Base-by-base conservation (phyloP, 2,329 filamentous ascomycete genomes). In the Sphaerulina vaccinii region DNA sequence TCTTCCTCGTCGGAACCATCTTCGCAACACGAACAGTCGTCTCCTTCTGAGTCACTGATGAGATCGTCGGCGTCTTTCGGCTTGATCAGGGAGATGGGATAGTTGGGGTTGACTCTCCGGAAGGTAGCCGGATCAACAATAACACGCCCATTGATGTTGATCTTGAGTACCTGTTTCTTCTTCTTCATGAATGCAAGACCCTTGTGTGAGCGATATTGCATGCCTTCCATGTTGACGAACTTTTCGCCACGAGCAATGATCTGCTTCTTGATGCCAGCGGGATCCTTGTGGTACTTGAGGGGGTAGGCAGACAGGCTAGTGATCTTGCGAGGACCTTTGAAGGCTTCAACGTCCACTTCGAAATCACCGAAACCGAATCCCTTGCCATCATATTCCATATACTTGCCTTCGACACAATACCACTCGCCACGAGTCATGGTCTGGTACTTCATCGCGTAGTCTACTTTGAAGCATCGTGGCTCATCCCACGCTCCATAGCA, bases 311-410 rank as follows among this genome's bases (percentile, higher is more conserved):
- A 73, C 6, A 96, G 76, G 62, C 82, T 89, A 9, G 85, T 88
- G 64, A 96, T 95, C 71, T 89, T 91, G 56, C 85, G 81, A 11
- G 87, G 82, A 0, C 90, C 90, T 53, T 88, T 87, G 76, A 96
- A 96, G 2, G 82, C 76, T 5, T 79, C 71, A 10, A 96, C 83
- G 44, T 90, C 83, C 32, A 84, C 80, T 9, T 82, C 76, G 64
- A 89, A 82, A 43, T 76, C 83, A 13, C 87, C 88, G 62, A 86
- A 85, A 2, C 90, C 90, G 65, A 91, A 95, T 5, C 81, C 79
- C 67, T 95, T 95, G 51, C 90, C 91, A 61, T 96, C 89, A 55
- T 90, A 95, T 64, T 95, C 90, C 21, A 96, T 79, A 61, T 93
- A 95, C 67, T 78, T 72, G 18, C 86, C 89, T 59, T 92, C 86